phyloP scores from a whole-genome alignment of 192 early-diverging fungal genomes.

The Paraglomus brasilianum region DNA sequence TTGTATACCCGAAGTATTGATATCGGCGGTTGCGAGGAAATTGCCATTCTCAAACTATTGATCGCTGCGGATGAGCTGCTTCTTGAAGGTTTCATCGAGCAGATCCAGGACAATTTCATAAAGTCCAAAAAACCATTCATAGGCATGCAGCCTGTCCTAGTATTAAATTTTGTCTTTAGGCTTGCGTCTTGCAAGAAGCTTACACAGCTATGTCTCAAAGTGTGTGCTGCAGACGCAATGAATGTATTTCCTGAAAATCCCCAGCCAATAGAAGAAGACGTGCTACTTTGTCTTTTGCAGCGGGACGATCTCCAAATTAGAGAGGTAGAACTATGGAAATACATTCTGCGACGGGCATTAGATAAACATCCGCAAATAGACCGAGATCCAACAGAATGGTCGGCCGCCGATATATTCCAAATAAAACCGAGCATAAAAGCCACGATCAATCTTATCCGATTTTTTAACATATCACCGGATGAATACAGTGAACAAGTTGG shows the following conservation, averaged over 20 bases:
- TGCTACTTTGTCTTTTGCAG: neutral
- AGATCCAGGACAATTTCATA: slow-evolving; percentile 24
- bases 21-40: no score
- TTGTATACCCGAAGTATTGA: neutral
- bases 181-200: neutral
- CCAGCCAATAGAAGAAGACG: neutral
- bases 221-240: no score
- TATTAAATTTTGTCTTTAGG: slow-evolving; percentile 7
- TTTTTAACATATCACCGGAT: neutral
- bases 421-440: no score
- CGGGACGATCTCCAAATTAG: neutral
- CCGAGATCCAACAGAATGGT: neutral
- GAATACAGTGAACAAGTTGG: neutral
- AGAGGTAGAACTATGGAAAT: slow-evolving; percentile 6
- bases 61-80: slow-evolving; percentile 19
- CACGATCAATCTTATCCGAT: no score
- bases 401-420: neutral
- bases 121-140: neutral
- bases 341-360: neutral
- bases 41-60: slow-evolving; percentile 1
- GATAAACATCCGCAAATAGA: neutral
- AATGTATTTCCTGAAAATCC: no score
- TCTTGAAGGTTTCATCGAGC: slow-evolving; percentile 6
- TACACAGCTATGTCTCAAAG: no score
- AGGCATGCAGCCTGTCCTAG: neutral